Percentiles rank a stretch among this genome's conserved stretches.
These are phyloP conservation scores for Nakazawaea pomicola DNA, from an alignment of 805 yeast genomes.

Conservation along the genomic window DNA sequence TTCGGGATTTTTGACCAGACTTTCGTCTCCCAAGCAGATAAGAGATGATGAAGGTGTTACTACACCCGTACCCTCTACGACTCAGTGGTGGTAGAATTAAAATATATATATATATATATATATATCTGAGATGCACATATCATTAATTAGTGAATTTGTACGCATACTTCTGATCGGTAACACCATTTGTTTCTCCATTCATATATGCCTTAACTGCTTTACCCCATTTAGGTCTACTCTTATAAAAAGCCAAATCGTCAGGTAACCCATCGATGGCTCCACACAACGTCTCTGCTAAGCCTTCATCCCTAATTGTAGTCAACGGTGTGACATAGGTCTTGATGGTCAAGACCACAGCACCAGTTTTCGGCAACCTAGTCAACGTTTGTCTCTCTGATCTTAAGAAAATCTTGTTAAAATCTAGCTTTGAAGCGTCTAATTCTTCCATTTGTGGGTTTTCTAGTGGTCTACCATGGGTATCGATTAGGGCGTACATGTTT, in stretches of 20 bases:
- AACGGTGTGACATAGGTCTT: constrained; percentile 57
- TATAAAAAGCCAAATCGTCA: constrained; percentile 53
- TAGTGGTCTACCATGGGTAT: constrained; percentile 32
- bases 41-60: not conserved
- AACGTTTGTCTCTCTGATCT: constrained; percentile 58
- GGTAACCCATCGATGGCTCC: constrained; percentile 66
- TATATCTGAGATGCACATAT: too few species aligned
- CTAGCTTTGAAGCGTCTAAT: constrained; percentile 24
- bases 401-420: constrained; percentile 45
- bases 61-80: too few species aligned
- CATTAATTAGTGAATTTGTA: constrained; percentile 15
- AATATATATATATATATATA: too few species aligned
- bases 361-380: constrained; percentile 44
- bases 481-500: constrained; percentile 39
- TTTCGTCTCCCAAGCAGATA: constrained; percentile 2
- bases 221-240: constrained; percentile 65
- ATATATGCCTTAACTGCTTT: constrained; percentile 47
- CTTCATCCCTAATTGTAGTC: constrained; percentile 38
- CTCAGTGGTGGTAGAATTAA: too few species aligned
- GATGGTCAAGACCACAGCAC: constrained; percentile 44
- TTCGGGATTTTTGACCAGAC: constrained; percentile 1
- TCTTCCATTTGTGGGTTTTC: constrained; percentile 30
- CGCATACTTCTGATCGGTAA: constrained; percentile 19
- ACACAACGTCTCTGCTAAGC: constrained; percentile 44
- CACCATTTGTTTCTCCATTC: constrained; percentile 32